phyloP scores from a whole-genome alignment of 2,329 filamentous ascomycete genomes.

The Penicillium brevicompactum region DNA sequence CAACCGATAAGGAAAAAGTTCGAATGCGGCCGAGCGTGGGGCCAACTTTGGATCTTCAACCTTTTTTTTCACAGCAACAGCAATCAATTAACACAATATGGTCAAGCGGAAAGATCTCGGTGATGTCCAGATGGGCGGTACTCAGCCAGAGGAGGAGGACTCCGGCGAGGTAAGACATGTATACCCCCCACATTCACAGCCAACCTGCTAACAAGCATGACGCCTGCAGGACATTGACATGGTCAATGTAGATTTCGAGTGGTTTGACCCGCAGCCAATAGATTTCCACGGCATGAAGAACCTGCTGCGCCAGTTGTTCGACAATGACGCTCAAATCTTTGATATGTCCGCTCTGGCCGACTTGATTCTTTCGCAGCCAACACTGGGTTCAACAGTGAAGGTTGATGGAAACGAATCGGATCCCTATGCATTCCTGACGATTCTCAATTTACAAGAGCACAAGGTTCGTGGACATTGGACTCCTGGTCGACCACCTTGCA shows the following conservation, averaged over 20 bases:
- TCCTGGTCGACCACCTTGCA: background rate
- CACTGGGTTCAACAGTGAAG: conserved; percentile 92
- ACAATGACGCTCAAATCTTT: conserved; percentile 81
- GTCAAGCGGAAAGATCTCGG: conserved; percentile 53
- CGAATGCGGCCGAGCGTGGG: conserved; percentile 22
- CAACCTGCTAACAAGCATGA: conserved; percentile 11
- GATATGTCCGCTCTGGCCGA: conserved; percentile 86
- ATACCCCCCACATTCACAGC: background rate
- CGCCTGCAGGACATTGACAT: conserved; percentile 75
- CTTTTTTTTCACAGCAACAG: conserved; percentile 4
- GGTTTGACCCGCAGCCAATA: conserved; percentile 91
- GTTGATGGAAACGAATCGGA: conserved; percentile 93
- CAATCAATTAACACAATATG: conserved; percentile 40
- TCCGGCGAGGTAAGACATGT: conserved; percentile 42
- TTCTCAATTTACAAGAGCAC: conserved; percentile 80
- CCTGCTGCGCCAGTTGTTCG: conserved; percentile 86
- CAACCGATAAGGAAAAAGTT: conserved; percentile 29
- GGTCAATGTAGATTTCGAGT: conserved; percentile 96
- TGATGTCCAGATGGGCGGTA: conserved; percentile 47
- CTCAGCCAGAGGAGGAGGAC: conserved; percentile 42
- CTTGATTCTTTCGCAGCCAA: conserved; percentile 80
- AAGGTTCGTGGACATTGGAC: conserved; percentile 41
- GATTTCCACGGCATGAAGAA: conserved; percentile 96
- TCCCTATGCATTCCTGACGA: conserved; percentile 88
- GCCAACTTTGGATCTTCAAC: conserved; percentile 13